Evolutionary conservation across 805 yeast species (phyloP).

Genomic region (Komagataella populi): DNA sequence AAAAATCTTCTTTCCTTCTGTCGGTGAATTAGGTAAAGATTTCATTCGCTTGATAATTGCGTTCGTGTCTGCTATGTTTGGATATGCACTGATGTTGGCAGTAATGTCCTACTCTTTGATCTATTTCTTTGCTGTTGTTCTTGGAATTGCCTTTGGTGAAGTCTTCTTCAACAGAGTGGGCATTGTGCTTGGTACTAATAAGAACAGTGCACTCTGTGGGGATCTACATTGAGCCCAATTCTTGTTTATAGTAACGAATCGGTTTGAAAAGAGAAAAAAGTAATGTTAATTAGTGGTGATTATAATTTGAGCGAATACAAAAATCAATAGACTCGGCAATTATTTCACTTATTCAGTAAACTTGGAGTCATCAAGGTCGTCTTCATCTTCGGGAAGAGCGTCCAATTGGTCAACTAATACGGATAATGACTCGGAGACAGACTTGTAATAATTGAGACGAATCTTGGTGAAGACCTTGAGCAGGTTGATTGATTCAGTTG

Average conservation of each 20-base stretch:
- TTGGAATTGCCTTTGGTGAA: slow-evolving; percentile 61
- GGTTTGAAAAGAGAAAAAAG: not conserved
- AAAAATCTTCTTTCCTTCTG: slow-evolving; percentile 20
- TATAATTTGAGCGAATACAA: not conserved
- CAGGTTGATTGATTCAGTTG: slow-evolving; percentile 48
- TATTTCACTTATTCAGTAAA: not conserved
- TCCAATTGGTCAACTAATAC: slow-evolving; percentile 29
- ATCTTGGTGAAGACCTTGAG: slow-evolving; percentile 56
- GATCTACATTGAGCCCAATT: slow-evolving; percentile 6
- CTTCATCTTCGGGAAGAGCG: slow-evolving; percentile 29
- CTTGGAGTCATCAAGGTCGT: slow-evolving; percentile 20
- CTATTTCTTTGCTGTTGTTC: slow-evolving; percentile 60
- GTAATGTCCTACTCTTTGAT: slow-evolving; percentile 58
- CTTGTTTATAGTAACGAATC: not conserved
- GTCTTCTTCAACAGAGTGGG: slow-evolving; percentile 51
- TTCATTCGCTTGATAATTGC: slow-evolving; percentile 38
- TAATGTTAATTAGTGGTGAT: not conserved
- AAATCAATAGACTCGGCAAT: not conserved
- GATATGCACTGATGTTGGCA: slow-evolving; percentile 66
- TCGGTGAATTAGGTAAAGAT: slow-evolving; percentile 31
- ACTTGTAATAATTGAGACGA: slow-evolving; percentile 51
- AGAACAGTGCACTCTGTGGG: slow-evolving; percentile 17
- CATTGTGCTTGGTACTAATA: slow-evolving; percentile 22
- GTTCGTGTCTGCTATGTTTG: slow-evolving; percentile 50
- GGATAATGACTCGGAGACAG: slow-evolving; percentile 34